Conservation (phyloP, 345 rosid genomes). For the Clarkia xantiana region DNA sequence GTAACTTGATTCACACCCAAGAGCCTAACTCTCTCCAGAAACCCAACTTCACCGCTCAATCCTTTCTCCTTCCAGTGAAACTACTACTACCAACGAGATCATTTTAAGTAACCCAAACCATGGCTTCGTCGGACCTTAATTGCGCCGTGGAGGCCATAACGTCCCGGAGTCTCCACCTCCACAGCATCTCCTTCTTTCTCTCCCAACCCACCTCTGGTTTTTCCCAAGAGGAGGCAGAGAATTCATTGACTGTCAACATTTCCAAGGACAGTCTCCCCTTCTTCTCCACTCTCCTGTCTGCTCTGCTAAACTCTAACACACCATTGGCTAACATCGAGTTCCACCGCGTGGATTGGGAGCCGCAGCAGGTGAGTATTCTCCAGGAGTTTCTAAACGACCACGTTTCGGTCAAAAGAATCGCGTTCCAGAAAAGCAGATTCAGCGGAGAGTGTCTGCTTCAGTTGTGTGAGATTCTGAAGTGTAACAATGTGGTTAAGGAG, state of each 20-base stretch:
- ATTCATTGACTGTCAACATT: conserved; percentile 48
- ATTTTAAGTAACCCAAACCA: conserved; percentile 3
- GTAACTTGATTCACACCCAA: too few relatives aligned
- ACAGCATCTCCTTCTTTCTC: conserved; percentile 47
- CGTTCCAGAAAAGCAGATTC: conserved; percentile 47
- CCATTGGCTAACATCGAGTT: conserved; percentile 56
- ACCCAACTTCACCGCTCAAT: too few relatives aligned
- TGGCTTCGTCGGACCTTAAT: conserved; percentile 59
- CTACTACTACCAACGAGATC: too few relatives aligned
- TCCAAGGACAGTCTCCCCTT: conserved; percentile 18
- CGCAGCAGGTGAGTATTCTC: conserved; percentile 34
- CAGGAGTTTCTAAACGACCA: conserved; percentile 44
- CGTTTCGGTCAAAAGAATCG: conserved; percentile 42
- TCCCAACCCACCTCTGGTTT: conserved; percentile 43
- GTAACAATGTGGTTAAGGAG: conserved; percentile 47
- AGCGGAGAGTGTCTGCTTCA: conserved; percentile 34
- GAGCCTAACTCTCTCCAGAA: too few relatives aligned
- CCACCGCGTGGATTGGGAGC: conserved; percentile 49
- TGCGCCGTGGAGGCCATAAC: conserved; percentile 44
- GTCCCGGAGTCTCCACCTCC: conserved; percentile 38
- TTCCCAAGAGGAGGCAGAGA: conserved; percentile 41
- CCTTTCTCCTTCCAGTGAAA: too few relatives aligned
- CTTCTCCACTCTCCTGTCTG: conserved; percentile 42
- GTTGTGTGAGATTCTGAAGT: conserved; percentile 39
- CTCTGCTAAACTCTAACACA: conserved; percentile 28